phyloP scores from a whole-genome alignment of 208 protist species.

The Trypanosoma brucei region DNA sequence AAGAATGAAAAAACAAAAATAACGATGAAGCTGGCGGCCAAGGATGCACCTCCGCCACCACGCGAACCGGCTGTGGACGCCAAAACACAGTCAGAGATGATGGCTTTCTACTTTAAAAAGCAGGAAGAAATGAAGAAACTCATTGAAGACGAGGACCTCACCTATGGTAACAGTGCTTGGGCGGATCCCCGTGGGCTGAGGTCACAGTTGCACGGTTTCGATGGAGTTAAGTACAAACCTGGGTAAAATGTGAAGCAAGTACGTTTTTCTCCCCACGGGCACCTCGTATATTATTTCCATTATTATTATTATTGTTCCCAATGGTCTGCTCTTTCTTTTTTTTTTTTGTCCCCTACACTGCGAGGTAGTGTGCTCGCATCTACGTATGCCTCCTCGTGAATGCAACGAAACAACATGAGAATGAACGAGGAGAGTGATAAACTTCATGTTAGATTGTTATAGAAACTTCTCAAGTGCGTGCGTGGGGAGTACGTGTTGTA shows the following conservation, averaged over 20 bases:
- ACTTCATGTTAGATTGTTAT: no score
- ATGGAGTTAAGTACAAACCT: constrained; percentile 54
- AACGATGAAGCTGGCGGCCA: constrained; percentile 81
- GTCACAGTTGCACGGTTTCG: constrained; percentile 81
- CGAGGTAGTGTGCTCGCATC: no score
- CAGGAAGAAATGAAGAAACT: constrained; percentile 93
- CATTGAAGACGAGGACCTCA: constrained; percentile 87
- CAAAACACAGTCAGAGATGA: constrained; percentile 84
- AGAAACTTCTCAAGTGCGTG: no score
- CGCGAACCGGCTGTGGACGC: constrained; percentile 80
- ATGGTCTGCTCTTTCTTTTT: no score
- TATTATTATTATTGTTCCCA: no score
- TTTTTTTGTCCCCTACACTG: no score
- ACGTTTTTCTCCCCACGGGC: not conserved
- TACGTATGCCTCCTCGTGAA: no score
- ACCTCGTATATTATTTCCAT: not conserved
- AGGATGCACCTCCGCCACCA: constrained; percentile 67
- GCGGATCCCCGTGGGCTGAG: constrained; percentile 86
- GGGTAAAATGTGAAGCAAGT: not conserved
- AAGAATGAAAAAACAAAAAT: constrained; percentile 94
- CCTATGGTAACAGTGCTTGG: constrained; percentile 87
- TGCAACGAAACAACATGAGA: no score
- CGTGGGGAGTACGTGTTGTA: no score
- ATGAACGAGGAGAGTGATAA: no score
- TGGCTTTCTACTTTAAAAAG: constrained; percentile 89